These are phyloP conservation scores for Niveomyces coronatus DNA, from an alignment of 2,329 filamentous ascomycete species.

Conservation along the genomic window DNA sequence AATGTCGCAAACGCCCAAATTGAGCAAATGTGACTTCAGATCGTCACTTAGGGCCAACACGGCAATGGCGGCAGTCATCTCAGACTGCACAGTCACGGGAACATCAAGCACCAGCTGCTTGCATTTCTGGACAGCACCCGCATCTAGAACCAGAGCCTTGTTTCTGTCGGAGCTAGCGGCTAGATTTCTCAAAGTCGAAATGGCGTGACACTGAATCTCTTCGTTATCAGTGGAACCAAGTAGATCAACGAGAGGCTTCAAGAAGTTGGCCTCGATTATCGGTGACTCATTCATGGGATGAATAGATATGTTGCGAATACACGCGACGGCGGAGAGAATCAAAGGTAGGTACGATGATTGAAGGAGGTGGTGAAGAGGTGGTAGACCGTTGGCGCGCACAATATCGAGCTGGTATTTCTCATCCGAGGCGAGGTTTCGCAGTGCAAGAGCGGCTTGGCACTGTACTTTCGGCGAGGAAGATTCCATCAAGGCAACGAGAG, in stretches of 20 bases:
- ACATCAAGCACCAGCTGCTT: slow-evolving; percentile 93
- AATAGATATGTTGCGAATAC: slow-evolving; percentile 97
- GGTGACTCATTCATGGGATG: slow-evolving; percentile 96
- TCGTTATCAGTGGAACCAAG: slow-evolving; percentile 94
- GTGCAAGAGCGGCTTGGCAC: slow-evolving; percentile 87
- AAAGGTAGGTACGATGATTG: slow-evolving; percentile 93
- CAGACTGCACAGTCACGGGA: slow-evolving; percentile 87
- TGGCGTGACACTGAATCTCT: slow-evolving; percentile 97
- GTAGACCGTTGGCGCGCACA: slow-evolving; percentile 76
- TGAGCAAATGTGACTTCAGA: slow-evolving; percentile 81
- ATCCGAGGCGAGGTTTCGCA: slow-evolving; percentile 91
- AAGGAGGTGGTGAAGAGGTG: slow-evolving; percentile 75
- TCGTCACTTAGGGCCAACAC: slow-evolving; percentile 93
- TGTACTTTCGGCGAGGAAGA: slow-evolving; percentile 96
- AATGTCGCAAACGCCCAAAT: slow-evolving; percentile 90
- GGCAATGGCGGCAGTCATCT: slow-evolving; percentile 99
- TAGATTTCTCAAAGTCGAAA: slow-evolving; percentile 89
- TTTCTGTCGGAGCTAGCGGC: slow-evolving; percentile 95
- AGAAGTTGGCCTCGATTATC: slow-evolving; percentile 94
- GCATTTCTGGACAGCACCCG: slow-evolving; percentile 95
- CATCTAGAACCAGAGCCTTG: slow-evolving; percentile 94
- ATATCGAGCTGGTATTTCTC: slow-evolving; percentile 99
- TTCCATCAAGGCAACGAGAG: slow-evolving; percentile 91
- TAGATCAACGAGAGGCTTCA: slow-evolving; percentile 86
- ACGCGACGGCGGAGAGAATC: slow-evolving; percentile 92